phyloP scores from a whole-genome alignment of 371 early-diverging fungal species.

The Haplosporangium sp. region DNA sequence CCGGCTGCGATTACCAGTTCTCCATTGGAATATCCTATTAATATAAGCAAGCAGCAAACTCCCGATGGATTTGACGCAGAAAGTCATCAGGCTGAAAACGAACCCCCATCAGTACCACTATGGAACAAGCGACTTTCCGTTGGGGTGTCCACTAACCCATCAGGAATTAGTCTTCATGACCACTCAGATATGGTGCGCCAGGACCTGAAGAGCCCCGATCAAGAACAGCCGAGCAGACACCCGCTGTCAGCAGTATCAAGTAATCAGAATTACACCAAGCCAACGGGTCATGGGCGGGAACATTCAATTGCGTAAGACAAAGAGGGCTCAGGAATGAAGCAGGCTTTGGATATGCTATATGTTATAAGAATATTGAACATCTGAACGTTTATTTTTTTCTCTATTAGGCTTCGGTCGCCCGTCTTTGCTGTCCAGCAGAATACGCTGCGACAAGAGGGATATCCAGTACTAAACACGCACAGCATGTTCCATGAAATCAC shows the following conservation, averaged over 20 bases:
- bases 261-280: slow-evolving; percentile 5
- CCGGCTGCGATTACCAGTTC: neutral
- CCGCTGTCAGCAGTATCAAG: neutral
- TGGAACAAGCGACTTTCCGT: slow-evolving; percentile 24
- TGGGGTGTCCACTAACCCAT: slow-evolving; percentile 23
- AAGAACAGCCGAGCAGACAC: slow-evolving; percentile 1
- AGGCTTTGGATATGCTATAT: neutral
- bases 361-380: neutral
- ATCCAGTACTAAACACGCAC: slow-evolving; percentile 32
- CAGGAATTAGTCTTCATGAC: slow-evolving; percentile 26
- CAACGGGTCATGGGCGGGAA: slow-evolving; percentile 17
- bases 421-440: slow-evolving; percentile 31
- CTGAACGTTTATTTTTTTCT: neutral
- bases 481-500: slow-evolving; percentile 69
- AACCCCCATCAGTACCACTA: neutral
- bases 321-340: neutral
- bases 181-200: slow-evolving; percentile 37
- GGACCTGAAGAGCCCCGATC: slow-evolving; percentile 42
- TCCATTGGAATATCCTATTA: slow-evolving; percentile 3
- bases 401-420: slow-evolving; percentile 21
- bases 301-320: slow-evolving; percentile 16
- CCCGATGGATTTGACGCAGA: neutral
- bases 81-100: neutral
- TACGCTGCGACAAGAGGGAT: slow-evolving; percentile 31
- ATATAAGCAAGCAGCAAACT: neutral